phyloP scores from a whole-genome alignment of 2,329 filamentous ascomycete genomes.

The Fusarium tuaranense region DNA sequence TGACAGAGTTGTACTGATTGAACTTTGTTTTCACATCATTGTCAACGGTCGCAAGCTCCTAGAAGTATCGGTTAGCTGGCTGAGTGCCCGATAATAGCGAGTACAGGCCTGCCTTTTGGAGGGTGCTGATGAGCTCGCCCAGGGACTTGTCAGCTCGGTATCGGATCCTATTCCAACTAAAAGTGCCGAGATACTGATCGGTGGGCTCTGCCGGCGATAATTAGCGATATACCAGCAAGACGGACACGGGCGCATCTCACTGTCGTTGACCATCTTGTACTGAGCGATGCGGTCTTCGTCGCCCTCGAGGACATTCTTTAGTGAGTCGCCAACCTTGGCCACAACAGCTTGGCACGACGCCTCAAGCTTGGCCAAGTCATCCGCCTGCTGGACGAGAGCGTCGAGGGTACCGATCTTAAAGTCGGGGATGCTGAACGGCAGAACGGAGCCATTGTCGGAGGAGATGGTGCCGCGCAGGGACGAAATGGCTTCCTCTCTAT shows the following conservation, averaged over 20 bases:
- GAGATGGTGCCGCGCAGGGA: conserved; percentile 79
- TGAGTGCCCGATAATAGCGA: not conserved
- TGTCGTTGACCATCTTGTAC: conserved; percentile 95
- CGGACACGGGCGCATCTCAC: conserved; percentile 62
- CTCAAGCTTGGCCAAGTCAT: conserved; percentile 92
- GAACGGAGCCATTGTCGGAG: conserved; percentile 79
- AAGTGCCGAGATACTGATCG: conserved; percentile 89
- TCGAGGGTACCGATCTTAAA: conserved; percentile 99
- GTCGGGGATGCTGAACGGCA: conserved; percentile 85
- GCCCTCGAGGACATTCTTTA: conserved; percentile 84
- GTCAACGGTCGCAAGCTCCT: conserved; percentile 93
- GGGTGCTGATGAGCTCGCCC: conserved; percentile 83
- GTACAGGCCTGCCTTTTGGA: conserved; percentile 78
- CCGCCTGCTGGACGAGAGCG: conserved; percentile 93
- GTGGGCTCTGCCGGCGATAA: conserved; percentile 78
- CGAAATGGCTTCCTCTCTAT: conserved; percentile 84
- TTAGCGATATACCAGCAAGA: conserved; percentile 37
- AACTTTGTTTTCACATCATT: conserved; percentile 96
- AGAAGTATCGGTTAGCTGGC: conserved; percentile 15
- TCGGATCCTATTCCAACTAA: conserved; percentile 97
- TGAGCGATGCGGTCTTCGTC: conserved; percentile 85
- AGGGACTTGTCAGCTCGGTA: conserved; percentile 94
- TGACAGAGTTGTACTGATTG: conserved; percentile 92
- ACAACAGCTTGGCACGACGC: conserved; percentile 83
- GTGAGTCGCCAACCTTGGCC: conserved; percentile 86